Evolutionary conservation across 495 filamentous ascomycete species (phyloP).

Genomic region (Chaetomium cochliodes): DNA sequence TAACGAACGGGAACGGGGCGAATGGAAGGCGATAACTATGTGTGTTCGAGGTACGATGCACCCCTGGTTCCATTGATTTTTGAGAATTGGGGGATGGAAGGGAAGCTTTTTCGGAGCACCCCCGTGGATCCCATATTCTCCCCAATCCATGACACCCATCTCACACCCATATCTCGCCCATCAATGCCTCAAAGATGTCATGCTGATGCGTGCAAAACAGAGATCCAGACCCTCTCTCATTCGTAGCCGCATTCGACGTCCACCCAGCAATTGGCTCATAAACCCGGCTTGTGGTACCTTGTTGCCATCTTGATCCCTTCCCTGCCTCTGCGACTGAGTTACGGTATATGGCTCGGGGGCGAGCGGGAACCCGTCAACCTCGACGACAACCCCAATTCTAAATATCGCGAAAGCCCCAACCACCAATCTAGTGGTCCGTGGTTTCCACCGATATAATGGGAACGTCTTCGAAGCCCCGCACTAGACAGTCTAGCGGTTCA

Average conservation of each 20-base stretch:
- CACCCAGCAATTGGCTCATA: conserved; percentile 14
- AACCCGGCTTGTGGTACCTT: conserved; percentile 16
- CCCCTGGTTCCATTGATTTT: background rate
- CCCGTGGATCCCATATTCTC: background rate
- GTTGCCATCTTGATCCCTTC: conserved; percentile 1
- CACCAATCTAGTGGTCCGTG: background rate
- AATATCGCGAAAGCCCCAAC: conserved; percentile 17
- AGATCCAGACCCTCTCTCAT: conserved; percentile 16
- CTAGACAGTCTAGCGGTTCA: conserved; percentile 27
- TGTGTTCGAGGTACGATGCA: conserved; percentile 23
- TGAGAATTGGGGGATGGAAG: conserved; percentile 5
- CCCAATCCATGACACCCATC: background rate
- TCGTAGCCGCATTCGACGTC: conserved; percentile 18
- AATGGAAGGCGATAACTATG: conserved; percentile 18
- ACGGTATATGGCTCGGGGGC: conserved; percentile 25
- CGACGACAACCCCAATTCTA: conserved; percentile 20
- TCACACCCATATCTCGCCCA: conserved; percentile 2
- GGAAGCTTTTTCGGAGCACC: conserved; percentile 6
- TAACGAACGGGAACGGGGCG: background rate
- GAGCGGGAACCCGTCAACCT: conserved; percentile 27
- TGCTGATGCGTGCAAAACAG: conserved; percentile 26
- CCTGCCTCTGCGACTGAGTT: background rate
- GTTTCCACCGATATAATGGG: conserved; percentile 31
- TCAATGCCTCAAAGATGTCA: conserved; percentile 2
- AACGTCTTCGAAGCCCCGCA: conserved; percentile 27